Base-by-base conservation (phyloP, 2,329 filamentous ascomycete genomes). In the Diplodia mutila region DNA sequence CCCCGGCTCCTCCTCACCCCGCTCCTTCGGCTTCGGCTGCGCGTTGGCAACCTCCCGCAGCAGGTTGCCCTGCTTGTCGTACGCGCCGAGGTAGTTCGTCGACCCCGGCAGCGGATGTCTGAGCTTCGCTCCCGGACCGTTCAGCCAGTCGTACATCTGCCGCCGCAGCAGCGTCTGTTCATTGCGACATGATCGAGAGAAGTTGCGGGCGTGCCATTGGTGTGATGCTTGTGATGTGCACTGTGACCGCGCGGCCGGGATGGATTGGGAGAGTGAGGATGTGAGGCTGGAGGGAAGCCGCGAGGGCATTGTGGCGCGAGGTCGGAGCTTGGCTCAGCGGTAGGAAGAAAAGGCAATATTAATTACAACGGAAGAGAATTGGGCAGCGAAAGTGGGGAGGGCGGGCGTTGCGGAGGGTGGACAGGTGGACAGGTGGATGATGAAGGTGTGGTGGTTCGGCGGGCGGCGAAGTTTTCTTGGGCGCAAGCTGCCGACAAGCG, bases 91-190 rank as follows among this genome's bases (percentile, higher is more conserved):
- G 72, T 87, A 87, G 69, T 87, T 87, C 32, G 85, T 86, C 29
- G 82, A 83, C 42, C 78, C 78, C 0, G 80, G 80, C 2, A 85
- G 72, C 51, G 84, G 84, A 14, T 84, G 73, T 65, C 80, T 80
- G 71, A 87, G 83, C 25, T 75, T 77, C 70, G 75, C 76, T 11
- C 85, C 85, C 32, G 85, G 83, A 0, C 85, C 85, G 69, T 85
- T 83, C 46, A 90, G 80, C 87, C 87, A 90, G 69, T 79, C 77
- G 72, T 85, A 87, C 81, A 89, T 88, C 61, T 83, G 78, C 68
- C 81, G 79, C 69, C 86, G 84, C 51, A 85, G 80, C 70, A 80
- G 80, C 52, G 85, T 88, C 67, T 81, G 71, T 61, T 75, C 75
- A 37, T 72, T 74, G 69, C 74, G 75, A 72, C 75, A 73, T 71